Conservation (phyloP, 169 alveolate genomes). For the Plasmodium inui region DNA sequence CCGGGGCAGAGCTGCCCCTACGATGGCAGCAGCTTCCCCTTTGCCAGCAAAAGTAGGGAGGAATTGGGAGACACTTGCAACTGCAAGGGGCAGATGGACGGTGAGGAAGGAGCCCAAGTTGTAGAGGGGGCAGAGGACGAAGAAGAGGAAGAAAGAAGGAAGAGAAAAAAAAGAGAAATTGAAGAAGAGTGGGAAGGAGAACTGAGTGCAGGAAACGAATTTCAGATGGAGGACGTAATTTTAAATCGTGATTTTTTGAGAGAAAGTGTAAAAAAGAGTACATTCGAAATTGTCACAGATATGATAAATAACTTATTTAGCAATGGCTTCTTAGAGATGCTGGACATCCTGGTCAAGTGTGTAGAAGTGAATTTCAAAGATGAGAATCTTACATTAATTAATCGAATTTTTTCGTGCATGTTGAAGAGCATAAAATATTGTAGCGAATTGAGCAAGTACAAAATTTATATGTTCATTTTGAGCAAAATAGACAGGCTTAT, state of each 20-base stretch:
- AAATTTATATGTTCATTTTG: constrained; percentile 40
- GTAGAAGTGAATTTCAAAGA: constrained; percentile 53
- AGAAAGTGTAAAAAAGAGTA: not conserved
- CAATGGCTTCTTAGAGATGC: constrained; percentile 19
- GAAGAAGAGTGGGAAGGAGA: not conserved
- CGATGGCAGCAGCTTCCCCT: not conserved
- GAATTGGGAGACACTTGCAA: not conserved
- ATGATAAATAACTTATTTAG: constrained; percentile 13
- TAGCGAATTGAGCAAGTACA: constrained; percentile 45
- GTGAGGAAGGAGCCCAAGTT: not conserved
- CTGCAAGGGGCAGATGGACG: not conserved
- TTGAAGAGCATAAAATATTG: constrained; percentile 27
- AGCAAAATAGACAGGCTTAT: constrained; percentile 55
- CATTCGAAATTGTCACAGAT: constrained; percentile 6
- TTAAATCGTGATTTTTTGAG: constrained; percentile 6
- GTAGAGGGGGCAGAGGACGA: not conserved
- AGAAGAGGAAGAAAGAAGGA: not conserved
- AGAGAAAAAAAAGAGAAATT: constrained; percentile 1
- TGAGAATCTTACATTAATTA: constrained; percentile 14
- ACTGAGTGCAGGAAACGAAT: not conserved
- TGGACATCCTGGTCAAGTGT: constrained; percentile 53
- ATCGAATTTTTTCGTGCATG: constrained; percentile 57
- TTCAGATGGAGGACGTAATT: not conserved
- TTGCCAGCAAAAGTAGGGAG: not conserved
- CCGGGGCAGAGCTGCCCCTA: not conserved